Conservation (phyloP, 371 early-diverging fungal genomes). For the Gilbertella persicaria region DNA sequence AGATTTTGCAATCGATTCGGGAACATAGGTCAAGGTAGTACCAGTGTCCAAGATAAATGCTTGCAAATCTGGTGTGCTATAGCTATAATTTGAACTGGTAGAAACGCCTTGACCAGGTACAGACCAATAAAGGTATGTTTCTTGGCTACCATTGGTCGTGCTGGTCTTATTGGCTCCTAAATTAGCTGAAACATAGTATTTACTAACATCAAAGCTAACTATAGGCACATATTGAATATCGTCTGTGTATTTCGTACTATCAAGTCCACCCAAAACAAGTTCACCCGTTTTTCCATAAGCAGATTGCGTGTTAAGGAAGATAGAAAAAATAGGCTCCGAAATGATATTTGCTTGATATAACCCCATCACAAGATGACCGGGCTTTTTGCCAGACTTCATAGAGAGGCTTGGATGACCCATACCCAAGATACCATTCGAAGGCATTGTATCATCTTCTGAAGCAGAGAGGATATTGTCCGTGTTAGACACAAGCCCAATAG, state of each 20-base stretch:
- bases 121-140: constrained; percentile 11
- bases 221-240: constrained; percentile 30
- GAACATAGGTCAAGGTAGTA: constrained; percentile 45
- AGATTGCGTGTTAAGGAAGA: constrained; percentile 22
- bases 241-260: constrained; percentile 25
- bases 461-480: constrained; percentile 15
- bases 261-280: constrained; percentile 35
- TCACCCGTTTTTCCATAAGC: constrained; percentile 21
- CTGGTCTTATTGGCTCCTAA: constrained; percentile 2
- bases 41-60: constrained; percentile 49
- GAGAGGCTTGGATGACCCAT: constrained; percentile 25
- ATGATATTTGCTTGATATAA: constrained; percentile 12
- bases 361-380: constrained; percentile 18
- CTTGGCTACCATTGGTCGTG: constrained; percentile 1
- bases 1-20: constrained; percentile 21
- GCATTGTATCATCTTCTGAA: background rate
- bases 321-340: constrained; percentile 28
- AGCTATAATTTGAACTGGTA: background rate
- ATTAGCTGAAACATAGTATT: constrained; percentile 6
- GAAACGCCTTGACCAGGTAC: constrained; percentile 18
- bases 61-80: constrained; percentile 3
- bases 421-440: constrained; percentile 35
- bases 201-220: constrained; percentile 18
- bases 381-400: constrained; percentile 4
- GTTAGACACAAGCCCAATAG: constrained; percentile 21